Conservation (phyloP, 2,329 filamentous ascomycete genomes). For the Fusarium sp. region DNA sequence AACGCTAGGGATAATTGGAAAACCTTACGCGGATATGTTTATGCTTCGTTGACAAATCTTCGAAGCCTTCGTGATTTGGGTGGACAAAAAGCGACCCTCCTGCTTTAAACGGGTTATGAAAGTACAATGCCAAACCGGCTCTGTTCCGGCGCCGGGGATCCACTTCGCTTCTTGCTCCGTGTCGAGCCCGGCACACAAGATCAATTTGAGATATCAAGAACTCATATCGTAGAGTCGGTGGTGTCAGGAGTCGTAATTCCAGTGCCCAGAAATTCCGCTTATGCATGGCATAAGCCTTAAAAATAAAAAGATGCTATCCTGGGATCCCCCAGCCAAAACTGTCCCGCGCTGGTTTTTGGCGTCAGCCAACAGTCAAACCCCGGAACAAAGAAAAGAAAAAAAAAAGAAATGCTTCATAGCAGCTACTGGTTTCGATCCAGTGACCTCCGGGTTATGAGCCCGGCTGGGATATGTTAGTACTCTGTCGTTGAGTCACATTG, state of each 20-base stretch:
- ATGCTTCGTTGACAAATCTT: no score
- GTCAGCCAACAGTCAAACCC: neutral
- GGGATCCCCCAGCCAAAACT: neutral
- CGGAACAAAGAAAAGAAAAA: neutral
- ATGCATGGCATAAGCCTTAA: fast-evolving
- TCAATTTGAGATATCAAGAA: neutral
- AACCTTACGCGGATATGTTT: no score
- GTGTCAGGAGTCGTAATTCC: fast-evolving
- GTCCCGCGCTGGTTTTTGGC: neutral
- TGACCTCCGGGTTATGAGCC: constrained; percentile 28
- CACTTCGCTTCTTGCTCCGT: neutral
- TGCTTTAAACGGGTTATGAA: no score
- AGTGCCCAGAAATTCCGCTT: fast-evolving
- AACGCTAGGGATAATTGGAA: no score
- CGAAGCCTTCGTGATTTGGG: no score
- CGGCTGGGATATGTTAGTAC: constrained; percentile 14
- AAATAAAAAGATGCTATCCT: neutral
- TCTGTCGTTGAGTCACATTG: neutral
- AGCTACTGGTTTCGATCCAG: constrained; percentile 26
- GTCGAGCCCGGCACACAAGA: neutral
- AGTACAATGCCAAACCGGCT: neutral
- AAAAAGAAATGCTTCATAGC: constrained; percentile 12
- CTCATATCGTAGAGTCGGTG: fast-evolving
- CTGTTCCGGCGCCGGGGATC: neutral
- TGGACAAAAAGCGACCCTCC: no score